These are phyloP conservation scores for Plasmodium relictum DNA, from an alignment of 169 alveolate species.

Conservation along the genomic window DNA sequence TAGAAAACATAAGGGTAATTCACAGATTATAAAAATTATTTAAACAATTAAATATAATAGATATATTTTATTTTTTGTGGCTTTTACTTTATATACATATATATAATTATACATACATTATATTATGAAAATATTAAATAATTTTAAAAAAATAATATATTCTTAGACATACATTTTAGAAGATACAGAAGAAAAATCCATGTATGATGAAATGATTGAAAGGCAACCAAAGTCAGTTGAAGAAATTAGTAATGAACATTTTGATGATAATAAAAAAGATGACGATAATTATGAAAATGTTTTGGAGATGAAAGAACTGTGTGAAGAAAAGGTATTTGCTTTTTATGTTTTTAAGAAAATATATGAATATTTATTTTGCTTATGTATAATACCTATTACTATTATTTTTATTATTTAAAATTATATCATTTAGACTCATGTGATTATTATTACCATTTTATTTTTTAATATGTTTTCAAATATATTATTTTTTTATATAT, in stretches of 20 bases:
- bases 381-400: neutral
- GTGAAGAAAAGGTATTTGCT: conserved; percentile 45
- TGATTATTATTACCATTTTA: too few relatives aligned
- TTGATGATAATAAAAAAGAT: conserved; percentile 30
- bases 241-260: conserved; percentile 5
- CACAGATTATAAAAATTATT: neutral
- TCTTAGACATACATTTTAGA: conserved; percentile 51
- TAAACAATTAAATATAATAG: too few relatives aligned
- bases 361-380: neutral
- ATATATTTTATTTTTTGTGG: too few relatives aligned
- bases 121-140: neutral
- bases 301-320: conserved; percentile 51
- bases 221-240: conserved; percentile 25
- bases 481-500: neutral
- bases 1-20: conserved; percentile 58
- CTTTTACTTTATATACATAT: neutral
- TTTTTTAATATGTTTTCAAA: neutral
- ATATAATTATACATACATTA: neutral
- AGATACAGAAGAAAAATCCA: conserved; percentile 60
- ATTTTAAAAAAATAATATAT: neutral
- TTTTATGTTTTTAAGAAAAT: neutral
- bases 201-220: conserved; percentile 74
- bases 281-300: conserved; percentile 32
- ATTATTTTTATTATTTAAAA: too few relatives aligned
- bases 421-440: too few relatives aligned